Percentiles rank a stretch among this genome's conserved stretches.
phyloP scores from a whole-genome alignment of 768 basidiomycete species.

The Gymnopilus junonius region DNA sequence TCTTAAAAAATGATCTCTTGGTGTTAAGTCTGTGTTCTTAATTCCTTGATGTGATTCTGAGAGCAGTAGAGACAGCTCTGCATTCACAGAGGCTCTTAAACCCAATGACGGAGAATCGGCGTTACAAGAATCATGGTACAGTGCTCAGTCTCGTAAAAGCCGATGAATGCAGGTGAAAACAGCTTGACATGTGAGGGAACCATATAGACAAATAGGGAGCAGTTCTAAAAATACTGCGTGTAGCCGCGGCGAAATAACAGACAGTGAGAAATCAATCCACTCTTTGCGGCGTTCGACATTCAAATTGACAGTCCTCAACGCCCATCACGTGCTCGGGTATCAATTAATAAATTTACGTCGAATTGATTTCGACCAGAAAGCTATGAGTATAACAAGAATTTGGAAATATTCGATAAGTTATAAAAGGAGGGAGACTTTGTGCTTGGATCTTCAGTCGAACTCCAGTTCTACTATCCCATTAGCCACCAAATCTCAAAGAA shows the following conservation, averaged over 20 bases:
- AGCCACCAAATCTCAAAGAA: not conserved
- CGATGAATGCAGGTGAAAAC: not conserved
- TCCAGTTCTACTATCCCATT: conserved; percentile 23
- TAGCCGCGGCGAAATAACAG: not conserved
- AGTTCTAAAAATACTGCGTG: not conserved
- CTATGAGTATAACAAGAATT: not conserved
- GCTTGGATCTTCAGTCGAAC: conserved; percentile 21
- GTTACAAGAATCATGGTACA: not conserved
- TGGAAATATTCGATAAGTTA: conserved; percentile 9
- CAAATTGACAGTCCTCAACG: not conserved
- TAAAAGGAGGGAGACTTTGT: conserved; percentile 13
- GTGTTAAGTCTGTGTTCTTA: too few relatives aligned
- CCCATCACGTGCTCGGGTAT: not conserved
- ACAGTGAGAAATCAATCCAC: not conserved
- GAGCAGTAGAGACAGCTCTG: not conserved
- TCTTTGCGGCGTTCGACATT: not conserved
- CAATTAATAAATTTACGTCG: not conserved
- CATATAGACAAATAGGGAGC: not conserved
- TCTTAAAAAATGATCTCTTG: too few relatives aligned
- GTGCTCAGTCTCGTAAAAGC: not conserved
- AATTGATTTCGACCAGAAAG: not conserved
- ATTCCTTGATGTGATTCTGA: not conserved
- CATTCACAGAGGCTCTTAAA: not conserved
- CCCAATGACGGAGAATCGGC: not conserved
- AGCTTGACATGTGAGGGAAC: not conserved